Base-by-base conservation (phyloP, 2,329 filamentous ascomycete species). In the Cordyceps militaris region DNA sequence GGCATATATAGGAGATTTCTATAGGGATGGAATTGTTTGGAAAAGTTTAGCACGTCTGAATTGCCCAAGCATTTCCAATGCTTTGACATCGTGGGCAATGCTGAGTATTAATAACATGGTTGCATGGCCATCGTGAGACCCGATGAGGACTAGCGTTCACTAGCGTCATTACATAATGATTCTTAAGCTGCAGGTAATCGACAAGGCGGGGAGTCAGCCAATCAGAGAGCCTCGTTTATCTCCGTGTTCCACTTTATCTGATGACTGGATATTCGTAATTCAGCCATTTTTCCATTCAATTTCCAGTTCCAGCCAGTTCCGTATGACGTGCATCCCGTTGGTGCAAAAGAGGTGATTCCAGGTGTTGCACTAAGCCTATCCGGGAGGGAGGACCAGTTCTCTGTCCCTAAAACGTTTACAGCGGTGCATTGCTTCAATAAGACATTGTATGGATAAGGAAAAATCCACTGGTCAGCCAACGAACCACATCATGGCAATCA, bases 1-100 rank as follows among this genome's bases (percentile, higher is more conserved):
- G 64, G 65, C 72, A 75, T 75, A 71, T 74, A 74, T 74, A 72
- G 64, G n/a, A n/a, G n/a, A n/a, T n/a, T n/a, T n/a, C n/a, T n/a
- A n/a, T n/a, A n/a, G n/a, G n/a, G n/a, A 58, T 40, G 21, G 40
- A 40, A 9, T 0, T n/a, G 3, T 34, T 13, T 7, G 42, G 62
- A 43, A 56, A 10, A 28, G 13, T 61, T 57, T 53, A 60, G 55
- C 19, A 43, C 32, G n/a, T 38, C 4, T 47, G 34, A 14, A 24
- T 56, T 62, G 57, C 55, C 44, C 60, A 56, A 63, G 58, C 60
- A 63, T 61, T 63, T 62, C 53, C 61, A 61, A 56, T 56, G 24
- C 42, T 56, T 56, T 34, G 34, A 43, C 59, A 57, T 60, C 52
- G 28, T 32, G 55, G 55, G 47, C 28, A 40, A 6, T 21, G 36